phyloP scores from a whole-genome alignment of 2,329 filamentous ascomycete species.

The Aureobasidium leucospermi region DNA sequence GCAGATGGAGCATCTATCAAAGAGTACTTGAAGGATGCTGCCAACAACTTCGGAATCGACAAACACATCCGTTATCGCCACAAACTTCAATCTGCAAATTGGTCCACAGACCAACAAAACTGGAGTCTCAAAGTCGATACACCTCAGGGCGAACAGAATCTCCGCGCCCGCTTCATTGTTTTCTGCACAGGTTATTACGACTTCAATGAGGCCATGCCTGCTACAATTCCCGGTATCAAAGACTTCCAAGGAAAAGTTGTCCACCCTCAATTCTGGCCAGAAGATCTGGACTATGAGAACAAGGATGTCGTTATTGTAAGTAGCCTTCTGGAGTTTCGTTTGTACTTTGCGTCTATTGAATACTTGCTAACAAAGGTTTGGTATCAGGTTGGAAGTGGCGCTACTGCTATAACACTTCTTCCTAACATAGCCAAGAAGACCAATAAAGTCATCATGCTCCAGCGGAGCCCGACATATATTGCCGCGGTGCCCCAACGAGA shows the following conservation, averaged over 20 bases:
- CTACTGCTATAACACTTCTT: conserved; percentile 70
- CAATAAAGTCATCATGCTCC: conserved; percentile 66
- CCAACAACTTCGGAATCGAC: conserved; percentile 38
- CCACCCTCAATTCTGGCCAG: conserved; percentile 72
- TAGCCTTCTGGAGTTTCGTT: background rate
- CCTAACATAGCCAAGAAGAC: conserved; percentile 59
- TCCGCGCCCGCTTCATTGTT: conserved; percentile 40
- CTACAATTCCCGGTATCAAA: conserved; percentile 59
- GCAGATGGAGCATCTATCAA: conserved; percentile 38
- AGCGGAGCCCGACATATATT: conserved; percentile 69
- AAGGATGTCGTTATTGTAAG: conserved; percentile 59
- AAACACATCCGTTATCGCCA: conserved; percentile 39
- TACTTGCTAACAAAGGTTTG: background rate
- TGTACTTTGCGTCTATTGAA: too few relatives aligned
- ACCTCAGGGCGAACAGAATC: conserved; percentile 28
- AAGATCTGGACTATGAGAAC: conserved; percentile 55
- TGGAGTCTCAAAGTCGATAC: conserved; percentile 37
- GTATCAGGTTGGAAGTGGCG: conserved; percentile 57
- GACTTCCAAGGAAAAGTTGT: conserved; percentile 56
- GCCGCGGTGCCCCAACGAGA: conserved; percentile 44
- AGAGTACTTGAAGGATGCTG: conserved; percentile 38
- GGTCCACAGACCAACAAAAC: conserved; percentile 41
- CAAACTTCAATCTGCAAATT: conserved; percentile 35
- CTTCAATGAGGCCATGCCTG: conserved; percentile 55
- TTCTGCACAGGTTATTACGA: conserved; percentile 67